Evolutionary conservation across 805 yeast species (phyloP).

Genomic region (Myxozyma udenii): DNA sequence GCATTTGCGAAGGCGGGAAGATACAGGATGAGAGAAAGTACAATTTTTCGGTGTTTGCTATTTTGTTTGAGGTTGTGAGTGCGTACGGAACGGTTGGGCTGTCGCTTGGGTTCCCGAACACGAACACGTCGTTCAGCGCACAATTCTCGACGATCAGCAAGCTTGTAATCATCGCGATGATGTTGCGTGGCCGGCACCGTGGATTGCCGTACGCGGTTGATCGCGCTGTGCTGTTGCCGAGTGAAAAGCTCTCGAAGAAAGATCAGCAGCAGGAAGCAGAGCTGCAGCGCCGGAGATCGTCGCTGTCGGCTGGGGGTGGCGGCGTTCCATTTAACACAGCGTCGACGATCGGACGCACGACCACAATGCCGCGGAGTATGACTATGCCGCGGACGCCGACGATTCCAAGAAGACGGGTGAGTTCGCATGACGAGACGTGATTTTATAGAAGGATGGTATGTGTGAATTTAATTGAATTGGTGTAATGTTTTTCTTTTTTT

Average conservation of each 20-base stretch:
- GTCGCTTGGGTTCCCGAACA: slow-evolving; percentile 74
- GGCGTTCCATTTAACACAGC: not conserved
- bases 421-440: too few species aligned
- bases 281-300: slow-evolving; percentile 12
- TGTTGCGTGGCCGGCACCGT: slow-evolving; percentile 94
- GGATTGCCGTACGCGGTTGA: slow-evolving; percentile 92
- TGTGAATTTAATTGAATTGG: too few species aligned
- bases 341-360: slow-evolving; percentile 6
- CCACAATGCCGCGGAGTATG: not conserved
- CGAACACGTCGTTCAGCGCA: slow-evolving; percentile 66
- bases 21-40: slow-evolving; percentile 46
- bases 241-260: slow-evolving; percentile 60
- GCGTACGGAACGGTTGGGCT: slow-evolving; percentile 97
- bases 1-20: slow-evolving; percentile 76
- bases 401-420: too few species aligned
- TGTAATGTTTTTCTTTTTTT: too few species aligned
- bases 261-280: slow-evolving; percentile 32
- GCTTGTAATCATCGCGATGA: slow-evolving; percentile 78
- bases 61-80: slow-evolving; percentile 83
- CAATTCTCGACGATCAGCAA: slow-evolving; percentile 73
- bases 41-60: slow-evolving; percentile 63
- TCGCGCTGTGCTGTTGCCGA: slow-evolving; percentile 86
- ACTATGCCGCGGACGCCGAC: too few species aligned
- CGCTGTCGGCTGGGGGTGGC: slow-evolving; percentile 1
- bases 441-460: too few species aligned